Conservation (phyloP, 2,329 filamentous ascomycete species). For the Nemania abortiva region DNA sequence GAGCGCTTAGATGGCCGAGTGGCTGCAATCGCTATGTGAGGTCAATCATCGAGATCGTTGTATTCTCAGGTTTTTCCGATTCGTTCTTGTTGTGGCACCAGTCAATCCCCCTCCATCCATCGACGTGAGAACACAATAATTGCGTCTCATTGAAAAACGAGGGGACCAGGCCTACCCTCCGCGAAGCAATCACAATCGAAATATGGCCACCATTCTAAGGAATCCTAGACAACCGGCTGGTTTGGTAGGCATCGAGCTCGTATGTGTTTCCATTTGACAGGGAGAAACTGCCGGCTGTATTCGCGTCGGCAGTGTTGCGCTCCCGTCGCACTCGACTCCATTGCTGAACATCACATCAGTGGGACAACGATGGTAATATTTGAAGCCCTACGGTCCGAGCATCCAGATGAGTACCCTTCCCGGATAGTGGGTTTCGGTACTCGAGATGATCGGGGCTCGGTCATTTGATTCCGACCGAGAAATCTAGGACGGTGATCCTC, state of each 20-base stretch:
- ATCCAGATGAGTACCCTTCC: not conserved
- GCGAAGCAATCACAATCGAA: not conserved
- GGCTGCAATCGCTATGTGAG: slow-evolving; percentile 5
- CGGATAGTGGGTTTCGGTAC: not conserved
- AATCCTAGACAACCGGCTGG: not conserved
- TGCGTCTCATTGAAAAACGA: not conserved
- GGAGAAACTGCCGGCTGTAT: not conserved
- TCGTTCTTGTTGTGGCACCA: not conserved
- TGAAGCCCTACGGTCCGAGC: not conserved
- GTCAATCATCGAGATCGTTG: not conserved
- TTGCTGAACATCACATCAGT: not conserved
- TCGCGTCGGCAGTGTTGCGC: not conserved
- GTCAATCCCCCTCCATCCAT: not conserved
- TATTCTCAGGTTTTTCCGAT: not conserved
- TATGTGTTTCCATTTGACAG: not conserved
- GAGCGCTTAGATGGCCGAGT: slow-evolving; percentile 11
- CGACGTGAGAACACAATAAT: not conserved
- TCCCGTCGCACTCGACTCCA: not conserved
- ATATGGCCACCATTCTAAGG: not conserved
- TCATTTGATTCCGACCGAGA: not conserved
- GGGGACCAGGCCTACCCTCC: not conserved
- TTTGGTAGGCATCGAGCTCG: not conserved
- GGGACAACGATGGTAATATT: not conserved
- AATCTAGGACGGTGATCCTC: not conserved
- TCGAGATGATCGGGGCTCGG: not conserved